Conservation (phyloP, 2,329 filamentous ascomycete species). For the Immersiporthe knoxdaviesiana region DNA sequence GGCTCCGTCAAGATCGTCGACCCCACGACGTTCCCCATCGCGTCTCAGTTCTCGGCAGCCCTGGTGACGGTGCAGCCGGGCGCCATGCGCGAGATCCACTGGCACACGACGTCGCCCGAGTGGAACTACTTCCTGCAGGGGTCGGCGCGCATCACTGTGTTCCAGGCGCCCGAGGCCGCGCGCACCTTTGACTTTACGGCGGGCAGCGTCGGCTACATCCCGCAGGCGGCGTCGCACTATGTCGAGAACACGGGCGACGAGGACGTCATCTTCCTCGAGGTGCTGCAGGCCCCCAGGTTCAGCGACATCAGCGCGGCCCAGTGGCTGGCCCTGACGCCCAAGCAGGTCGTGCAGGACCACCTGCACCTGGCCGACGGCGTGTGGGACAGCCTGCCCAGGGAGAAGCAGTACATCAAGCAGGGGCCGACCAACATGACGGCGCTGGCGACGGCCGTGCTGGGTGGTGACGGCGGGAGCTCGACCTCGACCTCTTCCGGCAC, state of each 20-base stretch:
- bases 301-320: conserved; percentile 60
- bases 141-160: conserved; percentile 59
- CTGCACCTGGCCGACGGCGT: conserved; percentile 46
- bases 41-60: conserved; percentile 57
- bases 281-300: conserved; percentile 56
- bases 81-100: conserved; percentile 68
- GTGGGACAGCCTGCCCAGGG: conserved; percentile 43
- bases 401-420: conserved; percentile 49
- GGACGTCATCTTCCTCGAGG: conserved; percentile 62
- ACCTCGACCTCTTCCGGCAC: not conserved
- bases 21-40: conserved; percentile 59
- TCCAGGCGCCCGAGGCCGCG: conserved; percentile 51
- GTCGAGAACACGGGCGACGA: conserved; percentile 63
- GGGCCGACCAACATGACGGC: conserved; percentile 35
- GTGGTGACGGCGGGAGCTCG: no score
- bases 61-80: conserved; percentile 62
- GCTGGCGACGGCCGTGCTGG: conserved; percentile 13
- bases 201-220: conserved; percentile 63
- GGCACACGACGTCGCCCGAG: conserved; percentile 64
- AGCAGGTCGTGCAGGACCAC: conserved; percentile 62
- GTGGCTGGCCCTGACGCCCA: conserved; percentile 61
- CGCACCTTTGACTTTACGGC: conserved; percentile 63
- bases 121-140: conserved; percentile 65
- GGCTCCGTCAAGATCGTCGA: conserved; percentile 65
- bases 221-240: conserved; percentile 58